These are phyloP conservation scores for Xylariales sp. DNA, from an alignment of 2,329 filamentous ascomycete genomes.

Conservation along the genomic window DNA sequence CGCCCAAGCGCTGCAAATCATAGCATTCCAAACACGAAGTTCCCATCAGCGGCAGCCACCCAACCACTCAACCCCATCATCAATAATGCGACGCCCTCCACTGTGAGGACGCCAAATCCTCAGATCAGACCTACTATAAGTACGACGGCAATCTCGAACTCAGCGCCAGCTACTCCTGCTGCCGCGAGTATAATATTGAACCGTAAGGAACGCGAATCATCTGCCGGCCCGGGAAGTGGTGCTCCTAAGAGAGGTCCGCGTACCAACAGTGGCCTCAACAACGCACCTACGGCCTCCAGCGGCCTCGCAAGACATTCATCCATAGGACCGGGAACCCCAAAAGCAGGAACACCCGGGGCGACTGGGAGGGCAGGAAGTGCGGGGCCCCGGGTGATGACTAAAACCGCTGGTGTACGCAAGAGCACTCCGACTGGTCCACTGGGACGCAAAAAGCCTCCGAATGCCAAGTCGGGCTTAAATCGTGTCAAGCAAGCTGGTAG, in stretches of 20 bases:
- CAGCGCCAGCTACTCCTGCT: conserved; percentile 56
- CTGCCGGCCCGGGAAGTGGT: conserved; percentile 48
- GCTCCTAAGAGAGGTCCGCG: conserved; percentile 50
- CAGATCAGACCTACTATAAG: conserved; percentile 47
- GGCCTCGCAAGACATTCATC: conserved; percentile 59
- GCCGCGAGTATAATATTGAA: conserved; percentile 57
- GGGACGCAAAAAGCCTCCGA: conserved; percentile 29
- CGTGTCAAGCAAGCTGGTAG: conserved; percentile 54
- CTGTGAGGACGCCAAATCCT: conserved; percentile 36
- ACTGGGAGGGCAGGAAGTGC: conserved; percentile 52
- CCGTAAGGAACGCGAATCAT: conserved; percentile 52
- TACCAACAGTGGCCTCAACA: conserved; percentile 41
- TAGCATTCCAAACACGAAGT: conserved; percentile 37
- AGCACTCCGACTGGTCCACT: conserved; percentile 27
- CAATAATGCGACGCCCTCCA: conserved; percentile 36
- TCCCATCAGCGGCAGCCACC: conserved; percentile 22
- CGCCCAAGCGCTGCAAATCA: conserved; percentile 53
- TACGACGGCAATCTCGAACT: conserved; percentile 46
- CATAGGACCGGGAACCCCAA: conserved; percentile 58
- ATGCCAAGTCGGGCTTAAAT: conserved; percentile 55
- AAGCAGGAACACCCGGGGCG: conserved; percentile 34
- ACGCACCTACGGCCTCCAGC: conserved; percentile 47
- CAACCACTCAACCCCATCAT: conserved; percentile 31
- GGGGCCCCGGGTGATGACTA: conserved; percentile 50
- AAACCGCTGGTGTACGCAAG: conserved; percentile 41